Percentiles rank a stretch among this genome's conserved stretches.
Evolutionary conservation across 345 rosid genomes (phyloP).

Genomic region (Populus pruinosa): DNA sequence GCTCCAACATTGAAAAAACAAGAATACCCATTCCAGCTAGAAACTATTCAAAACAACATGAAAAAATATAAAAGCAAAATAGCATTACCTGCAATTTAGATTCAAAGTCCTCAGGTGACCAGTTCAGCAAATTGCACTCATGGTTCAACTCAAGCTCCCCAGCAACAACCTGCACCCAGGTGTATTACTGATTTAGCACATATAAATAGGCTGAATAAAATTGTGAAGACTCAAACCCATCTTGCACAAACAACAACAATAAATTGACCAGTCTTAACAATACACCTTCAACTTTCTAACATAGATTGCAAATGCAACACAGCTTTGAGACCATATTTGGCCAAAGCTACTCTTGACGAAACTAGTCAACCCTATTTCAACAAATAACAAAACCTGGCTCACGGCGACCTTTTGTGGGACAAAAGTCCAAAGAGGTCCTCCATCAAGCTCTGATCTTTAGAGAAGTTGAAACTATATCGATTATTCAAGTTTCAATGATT

Average conservation of each 20-base stretch:
- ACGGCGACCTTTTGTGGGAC: too few relatives aligned
- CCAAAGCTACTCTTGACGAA: too few relatives aligned
- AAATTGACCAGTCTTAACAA: too few relatives aligned
- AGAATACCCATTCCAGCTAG: background rate
- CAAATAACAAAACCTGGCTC: too few relatives aligned
- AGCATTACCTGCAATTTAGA: conserved; percentile 79
- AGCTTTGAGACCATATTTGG: too few relatives aligned
- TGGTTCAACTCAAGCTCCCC: conserved; percentile 94
- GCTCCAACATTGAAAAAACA: background rate
- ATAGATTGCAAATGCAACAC: too few relatives aligned
- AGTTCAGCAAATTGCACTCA: conserved; percentile 79
- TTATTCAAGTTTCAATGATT: background rate
- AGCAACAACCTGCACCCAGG: conserved; percentile 73
- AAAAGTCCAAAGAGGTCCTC: background rate
- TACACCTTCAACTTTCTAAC: too few relatives aligned
- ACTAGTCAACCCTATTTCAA: too few relatives aligned
- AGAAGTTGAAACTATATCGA: background rate
- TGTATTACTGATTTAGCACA: conserved; percentile 8
- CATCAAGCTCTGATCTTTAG: background rate
- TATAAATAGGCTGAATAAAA: background rate
- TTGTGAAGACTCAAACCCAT: too few relatives aligned
- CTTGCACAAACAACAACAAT: too few relatives aligned
- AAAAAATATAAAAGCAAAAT: background rate
- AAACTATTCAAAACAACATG: background rate
- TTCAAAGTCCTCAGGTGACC: conserved; percentile 98